These are phyloP conservation scores for Venturia asperata DNA, from an alignment of 2,329 filamentous ascomycete genomes.

Conservation along the genomic window DNA sequence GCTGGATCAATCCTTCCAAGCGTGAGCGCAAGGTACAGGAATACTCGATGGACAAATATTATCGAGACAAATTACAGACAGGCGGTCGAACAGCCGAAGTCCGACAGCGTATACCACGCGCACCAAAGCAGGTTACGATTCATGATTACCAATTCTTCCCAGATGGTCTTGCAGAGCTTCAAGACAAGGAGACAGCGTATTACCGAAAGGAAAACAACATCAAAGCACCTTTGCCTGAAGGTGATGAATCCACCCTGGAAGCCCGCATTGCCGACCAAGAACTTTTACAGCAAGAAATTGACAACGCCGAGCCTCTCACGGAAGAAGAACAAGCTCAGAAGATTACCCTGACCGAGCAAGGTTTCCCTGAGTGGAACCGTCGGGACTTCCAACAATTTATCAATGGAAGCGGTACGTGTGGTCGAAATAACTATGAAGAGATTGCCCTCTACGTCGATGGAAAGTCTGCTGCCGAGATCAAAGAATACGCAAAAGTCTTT, in stretches of 20 bases:
- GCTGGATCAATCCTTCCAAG: slow-evolving; percentile 97
- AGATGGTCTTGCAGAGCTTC: slow-evolving; percentile 71
- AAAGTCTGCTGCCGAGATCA: slow-evolving; percentile 79
- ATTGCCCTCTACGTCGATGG: slow-evolving; percentile 88
- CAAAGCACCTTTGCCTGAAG: slow-evolving; percentile 84
- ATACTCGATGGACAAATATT: slow-evolving; percentile 99
- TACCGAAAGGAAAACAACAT: slow-evolving; percentile 96
- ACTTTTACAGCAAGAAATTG: slow-evolving; percentile 84
- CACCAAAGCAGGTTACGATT: slow-evolving; percentile 83
- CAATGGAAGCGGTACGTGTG: slow-evolving; percentile 89
- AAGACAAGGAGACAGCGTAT: slow-evolving; percentile 92
- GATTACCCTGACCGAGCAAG: slow-evolving; percentile 68
- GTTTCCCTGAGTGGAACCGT: slow-evolving; percentile 92
- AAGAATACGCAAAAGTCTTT: slow-evolving; percentile 87
- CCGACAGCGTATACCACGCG: slow-evolving; percentile 91
- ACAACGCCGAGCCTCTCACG: slow-evolving; percentile 78
- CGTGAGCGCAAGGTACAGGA: slow-evolving; percentile 97
- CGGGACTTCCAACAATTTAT: slow-evolving; percentile 98
- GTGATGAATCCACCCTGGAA: slow-evolving; percentile 76
- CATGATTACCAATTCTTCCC: slow-evolving; percentile 99
- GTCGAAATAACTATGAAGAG: slow-evolving; percentile 73
- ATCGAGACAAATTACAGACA: slow-evolving; percentile 81
- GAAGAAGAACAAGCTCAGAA: slow-evolving; percentile 89
- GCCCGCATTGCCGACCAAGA: slow-evolving; percentile 83
- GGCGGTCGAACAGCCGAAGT: slow-evolving; percentile 71